Conservation (phyloP, 2,329 filamentous ascomycete species). For the Chrysoporthe cubensis region DNA sequence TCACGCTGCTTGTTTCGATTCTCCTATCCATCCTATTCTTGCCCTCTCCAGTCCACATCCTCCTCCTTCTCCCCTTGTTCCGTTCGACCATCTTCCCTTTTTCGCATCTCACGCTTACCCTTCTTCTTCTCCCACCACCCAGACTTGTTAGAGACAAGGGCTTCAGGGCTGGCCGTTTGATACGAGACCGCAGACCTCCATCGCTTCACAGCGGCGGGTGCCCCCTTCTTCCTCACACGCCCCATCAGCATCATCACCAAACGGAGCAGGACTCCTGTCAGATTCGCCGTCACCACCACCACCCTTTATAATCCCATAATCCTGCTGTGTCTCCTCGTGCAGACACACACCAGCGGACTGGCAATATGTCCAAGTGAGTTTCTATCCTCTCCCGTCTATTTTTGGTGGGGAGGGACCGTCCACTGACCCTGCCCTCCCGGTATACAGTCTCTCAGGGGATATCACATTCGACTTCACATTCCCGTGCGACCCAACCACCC, state of each 20-base stretch:
- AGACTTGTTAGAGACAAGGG: slow-evolving; percentile 22
- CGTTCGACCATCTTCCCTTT: slow-evolving; percentile 13
- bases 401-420: no score
- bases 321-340: slow-evolving; percentile 16
- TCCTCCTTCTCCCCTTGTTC: slow-evolving; percentile 2
- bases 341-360: slow-evolving; percentile 23
- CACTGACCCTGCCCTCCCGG: slow-evolving; percentile 34
- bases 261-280: slow-evolving; percentile 30
- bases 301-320: slow-evolving; percentile 24
- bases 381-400: background rate
- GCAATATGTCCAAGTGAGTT: slow-evolving; percentile 51
- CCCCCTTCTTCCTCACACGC: slow-evolving; percentile 1
- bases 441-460: slow-evolving; percentile 61
- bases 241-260: background rate
- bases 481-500: slow-evolving; percentile 56
- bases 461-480: slow-evolving; percentile 66
- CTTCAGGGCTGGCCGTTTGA: slow-evolving; percentile 27
- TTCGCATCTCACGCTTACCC: slow-evolving; percentile 1
- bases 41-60: slow-evolving; percentile 1
- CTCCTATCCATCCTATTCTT: slow-evolving; percentile 19
- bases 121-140: background rate
- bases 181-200: slow-evolving; percentile 26
- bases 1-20: slow-evolving; percentile 21
- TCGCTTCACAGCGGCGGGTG: slow-evolving; percentile 23
- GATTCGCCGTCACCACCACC: slow-evolving; percentile 18